phyloP scores from a whole-genome alignment of 2,329 filamentous ascomycete genomes.

The Ramularia collo-cygni region DNA sequence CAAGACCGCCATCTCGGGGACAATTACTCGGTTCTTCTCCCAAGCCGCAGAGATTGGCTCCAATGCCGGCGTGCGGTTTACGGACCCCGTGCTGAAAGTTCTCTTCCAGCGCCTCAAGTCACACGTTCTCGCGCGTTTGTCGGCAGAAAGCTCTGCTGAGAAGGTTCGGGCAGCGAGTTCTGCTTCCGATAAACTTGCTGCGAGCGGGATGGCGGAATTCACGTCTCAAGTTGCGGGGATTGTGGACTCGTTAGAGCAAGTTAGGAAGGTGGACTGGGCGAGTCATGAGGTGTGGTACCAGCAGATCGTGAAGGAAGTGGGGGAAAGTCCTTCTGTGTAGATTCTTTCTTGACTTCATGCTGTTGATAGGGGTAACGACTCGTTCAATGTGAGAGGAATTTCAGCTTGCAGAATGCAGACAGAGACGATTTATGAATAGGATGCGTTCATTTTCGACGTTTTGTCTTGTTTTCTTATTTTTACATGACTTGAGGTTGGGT shows the following conservation, averaged over 20 bases:
- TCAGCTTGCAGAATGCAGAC: too few relatives aligned
- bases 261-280: constrained; percentile 61
- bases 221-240: constrained; percentile 62
- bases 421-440: too few relatives aligned
- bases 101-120: constrained; percentile 60
- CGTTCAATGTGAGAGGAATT: too few relatives aligned
- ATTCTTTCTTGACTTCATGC: too few relatives aligned
- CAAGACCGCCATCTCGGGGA: constrained; percentile 37
- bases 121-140: constrained; percentile 59
- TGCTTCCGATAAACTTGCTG: constrained; percentile 62
- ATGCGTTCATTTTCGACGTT: too few relatives aligned
- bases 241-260: constrained; percentile 58
- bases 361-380: too few relatives aligned
- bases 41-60: constrained; percentile 37
- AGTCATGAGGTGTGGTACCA: constrained; percentile 67
- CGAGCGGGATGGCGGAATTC: constrained; percentile 66
- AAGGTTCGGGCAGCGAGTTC: constrained; percentile 62
- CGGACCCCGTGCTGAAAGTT: constrained; percentile 59
- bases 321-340: too few relatives aligned
- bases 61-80: constrained; percentile 32
- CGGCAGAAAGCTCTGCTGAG: constrained; percentile 61
- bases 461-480: too few relatives aligned
- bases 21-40: constrained; percentile 44
- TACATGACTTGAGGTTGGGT: too few relatives aligned
- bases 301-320: constrained; percentile 52